These are phyloP conservation scores for Moricandia arvensis DNA, from an alignment of 345 rosid species.

Conservation along the genomic window DNA sequence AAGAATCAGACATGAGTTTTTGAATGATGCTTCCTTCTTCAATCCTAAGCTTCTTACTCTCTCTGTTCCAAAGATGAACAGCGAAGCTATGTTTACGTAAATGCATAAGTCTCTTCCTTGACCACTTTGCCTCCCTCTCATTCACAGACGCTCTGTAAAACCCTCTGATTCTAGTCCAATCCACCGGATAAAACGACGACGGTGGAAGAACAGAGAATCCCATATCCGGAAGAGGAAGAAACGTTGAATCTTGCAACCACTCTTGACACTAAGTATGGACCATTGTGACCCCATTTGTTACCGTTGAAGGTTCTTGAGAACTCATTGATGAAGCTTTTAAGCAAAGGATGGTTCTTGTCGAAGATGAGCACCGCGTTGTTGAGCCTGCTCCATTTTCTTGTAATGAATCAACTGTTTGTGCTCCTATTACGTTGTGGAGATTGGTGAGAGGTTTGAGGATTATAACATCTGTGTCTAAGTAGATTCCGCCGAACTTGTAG, in stretches of 20 bases:
- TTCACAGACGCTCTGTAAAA: slow-evolving; percentile 50
- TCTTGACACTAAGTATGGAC: slow-evolving; percentile 87
- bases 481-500: slow-evolving; percentile 80
- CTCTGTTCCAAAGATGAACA: slow-evolving; percentile 87
- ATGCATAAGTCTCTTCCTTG: slow-evolving; percentile 43
- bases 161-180: slow-evolving; percentile 62
- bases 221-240: slow-evolving; percentile 30
- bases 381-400: slow-evolving; percentile 79
- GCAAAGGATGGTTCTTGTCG: slow-evolving; percentile 78
- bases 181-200: slow-evolving; percentile 78
- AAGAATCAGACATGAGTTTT: slow-evolving; percentile 50
- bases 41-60: slow-evolving; percentile 57
- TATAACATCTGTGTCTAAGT: slow-evolving; percentile 78
- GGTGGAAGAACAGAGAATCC: slow-evolving; percentile 73
- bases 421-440: slow-evolving; percentile 70
- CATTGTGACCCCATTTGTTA: slow-evolving; percentile 98
- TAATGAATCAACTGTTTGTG: slow-evolving; percentile 59
- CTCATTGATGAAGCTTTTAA: slow-evolving; percentile 76
- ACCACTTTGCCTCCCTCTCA: slow-evolving; percentile 50
- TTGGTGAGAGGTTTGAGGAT: slow-evolving; percentile 48
- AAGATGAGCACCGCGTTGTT: slow-evolving; percentile 86
- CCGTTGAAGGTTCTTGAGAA: slow-evolving; percentile 84
- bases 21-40: slow-evolving; percentile 70
- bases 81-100: slow-evolving; percentile 53
- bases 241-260: slow-evolving; percentile 54